Base-by-base conservation (phyloP, 2,329 filamentous ascomycete species). In the Alternaria infectoria region DNA sequence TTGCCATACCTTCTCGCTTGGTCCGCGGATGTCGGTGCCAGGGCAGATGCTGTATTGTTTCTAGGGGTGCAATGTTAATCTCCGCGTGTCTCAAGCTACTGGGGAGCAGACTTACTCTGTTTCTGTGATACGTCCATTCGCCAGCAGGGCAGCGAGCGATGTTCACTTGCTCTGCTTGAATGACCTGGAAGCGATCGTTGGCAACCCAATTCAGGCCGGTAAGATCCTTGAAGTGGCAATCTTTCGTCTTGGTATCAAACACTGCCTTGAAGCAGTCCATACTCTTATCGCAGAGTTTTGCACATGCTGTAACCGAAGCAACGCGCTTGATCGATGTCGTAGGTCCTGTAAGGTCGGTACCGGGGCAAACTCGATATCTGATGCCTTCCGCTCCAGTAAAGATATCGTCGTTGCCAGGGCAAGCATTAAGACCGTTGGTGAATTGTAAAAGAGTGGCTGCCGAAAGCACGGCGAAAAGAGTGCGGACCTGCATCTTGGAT, bases 211-310 rank as follows among this genome's bases (percentile, higher is more conserved):
- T 54, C 44, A 75, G 54, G 4, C 58, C 61, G 15, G 54, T 54
- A n/a, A 54, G 55, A 7, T 54, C 69, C 58, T 75, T 75, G 62
- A 74, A 65, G 26, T 75, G 71, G 15, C 73, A 75, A 12, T 62
- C 54, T 32, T 54, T 67, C 3, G 60, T 67, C 32, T 67, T 59
- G 5, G 62, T 72, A 47, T 74, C 69, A 19, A 71, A 75, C 5
- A 75, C 73, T 26, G 71, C 73, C 45, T 72, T 75, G 62, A 73
- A 72, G 61, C 73, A 75, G 45, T 69, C 60, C 57, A 69, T 62
- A 7, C 52, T 61, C 40, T 59, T 36, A 25, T 73, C 70, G 45
- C 71, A 74, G 4, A 68, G 59, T 30, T 69, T 63, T 30, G 70
- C 70, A 55, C 71, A 74, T 28, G 68, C 69, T 52, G 65, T 62